These are phyloP conservation scores for Didymella exigua DNA, from an alignment of 2,329 filamentous ascomycete genomes.

Conservation along the genomic window DNA sequence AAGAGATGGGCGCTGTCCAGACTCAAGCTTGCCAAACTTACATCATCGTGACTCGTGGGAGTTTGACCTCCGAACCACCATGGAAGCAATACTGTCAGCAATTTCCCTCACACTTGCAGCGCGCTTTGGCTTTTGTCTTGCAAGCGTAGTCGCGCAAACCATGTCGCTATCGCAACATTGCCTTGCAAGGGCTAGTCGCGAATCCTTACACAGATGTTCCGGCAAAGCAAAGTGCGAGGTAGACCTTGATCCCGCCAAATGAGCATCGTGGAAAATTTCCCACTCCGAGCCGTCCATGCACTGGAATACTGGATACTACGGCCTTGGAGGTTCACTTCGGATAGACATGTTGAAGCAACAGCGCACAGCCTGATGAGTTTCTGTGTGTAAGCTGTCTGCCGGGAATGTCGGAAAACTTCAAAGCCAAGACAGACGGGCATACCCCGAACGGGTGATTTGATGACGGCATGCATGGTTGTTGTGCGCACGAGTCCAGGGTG, in stretches of 20 bases:
- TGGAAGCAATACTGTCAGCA: conserved; percentile 10
- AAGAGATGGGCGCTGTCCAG: conserved; percentile 19
- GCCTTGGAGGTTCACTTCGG: conserved; percentile 7
- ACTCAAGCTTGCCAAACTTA: conserved; percentile 23
- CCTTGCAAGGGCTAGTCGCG: conserved; percentile 12
- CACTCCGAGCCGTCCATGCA: not conserved
- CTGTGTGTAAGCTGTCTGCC: conserved; percentile 2
- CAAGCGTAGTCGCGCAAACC: conserved; percentile 5
- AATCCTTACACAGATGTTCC: conserved; percentile 5
- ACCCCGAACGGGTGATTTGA: conserved; percentile 14
- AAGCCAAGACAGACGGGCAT: conserved; percentile 18
- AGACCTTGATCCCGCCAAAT: conserved; percentile 14
- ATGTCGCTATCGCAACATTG: conserved; percentile 10
- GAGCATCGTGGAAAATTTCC: conserved; percentile 16
- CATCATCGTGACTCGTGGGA: conserved; percentile 25
- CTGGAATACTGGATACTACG: conserved; percentile 20
- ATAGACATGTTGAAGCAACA: not conserved
- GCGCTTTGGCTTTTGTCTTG: conserved; percentile 6
- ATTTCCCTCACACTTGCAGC: conserved; percentile 6
- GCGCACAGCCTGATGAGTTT: conserved; percentile 3
- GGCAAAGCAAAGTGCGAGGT: conserved; percentile 15
- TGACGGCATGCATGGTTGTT: conserved; percentile 27
- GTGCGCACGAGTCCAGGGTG: conserved; percentile 11
- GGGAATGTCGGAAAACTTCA: conserved; percentile 20
- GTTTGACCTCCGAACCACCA: conserved; percentile 9